These are phyloP conservation scores for Blumeriella jaapii DNA, from an alignment of 2,329 filamentous ascomycete species.

Conservation along the genomic window DNA sequence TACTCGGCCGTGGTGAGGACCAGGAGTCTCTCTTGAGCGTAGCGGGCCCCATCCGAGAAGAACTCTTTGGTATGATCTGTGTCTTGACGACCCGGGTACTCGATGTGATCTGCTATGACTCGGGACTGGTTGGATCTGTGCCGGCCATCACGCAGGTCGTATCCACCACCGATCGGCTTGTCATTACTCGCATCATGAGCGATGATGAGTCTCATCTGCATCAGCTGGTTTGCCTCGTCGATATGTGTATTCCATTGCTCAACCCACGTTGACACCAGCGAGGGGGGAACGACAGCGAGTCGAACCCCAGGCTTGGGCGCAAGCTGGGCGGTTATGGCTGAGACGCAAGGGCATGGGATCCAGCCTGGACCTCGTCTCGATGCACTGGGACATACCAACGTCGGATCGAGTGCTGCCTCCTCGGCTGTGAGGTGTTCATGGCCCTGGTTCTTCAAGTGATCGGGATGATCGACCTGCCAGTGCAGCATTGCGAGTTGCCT, in stretches of 20 bases:
- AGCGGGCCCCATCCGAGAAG: not conserved
- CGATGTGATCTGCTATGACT: not conserved
- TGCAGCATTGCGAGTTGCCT: conserved; percentile 10
- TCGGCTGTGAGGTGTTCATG: conserved; percentile 5
- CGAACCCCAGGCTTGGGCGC: conserved; percentile 12
- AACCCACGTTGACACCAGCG: conserved; percentile 11
- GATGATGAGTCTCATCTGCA: conserved; percentile 11
- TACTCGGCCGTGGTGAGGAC: conserved; percentile 11
- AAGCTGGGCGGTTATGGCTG: conserved; percentile 4
- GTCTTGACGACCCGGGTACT: not conserved
- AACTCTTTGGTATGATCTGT: conserved; percentile 1
- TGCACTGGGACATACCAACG: conserved; percentile 6
- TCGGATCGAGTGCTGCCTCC: not conserved
- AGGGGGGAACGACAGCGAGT: conserved; percentile 13
- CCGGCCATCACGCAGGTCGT: conserved; percentile 2
- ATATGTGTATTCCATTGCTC: conserved; percentile 14
- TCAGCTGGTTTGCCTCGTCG: conserved; percentile 1
- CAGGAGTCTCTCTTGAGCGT: conserved; percentile 11
- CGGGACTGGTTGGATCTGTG: conserved; percentile 1
- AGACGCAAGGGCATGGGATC: conserved; percentile 16
- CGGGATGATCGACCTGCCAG: conserved; percentile 5
- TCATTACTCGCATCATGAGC: conserved; percentile 6
- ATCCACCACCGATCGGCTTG: not conserved
- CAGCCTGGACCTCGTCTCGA: conserved; percentile 5
- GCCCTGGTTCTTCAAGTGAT: not conserved